Base-by-base conservation (phyloP, 305 asterid genomes). In the Plantago coronopus region DNA sequence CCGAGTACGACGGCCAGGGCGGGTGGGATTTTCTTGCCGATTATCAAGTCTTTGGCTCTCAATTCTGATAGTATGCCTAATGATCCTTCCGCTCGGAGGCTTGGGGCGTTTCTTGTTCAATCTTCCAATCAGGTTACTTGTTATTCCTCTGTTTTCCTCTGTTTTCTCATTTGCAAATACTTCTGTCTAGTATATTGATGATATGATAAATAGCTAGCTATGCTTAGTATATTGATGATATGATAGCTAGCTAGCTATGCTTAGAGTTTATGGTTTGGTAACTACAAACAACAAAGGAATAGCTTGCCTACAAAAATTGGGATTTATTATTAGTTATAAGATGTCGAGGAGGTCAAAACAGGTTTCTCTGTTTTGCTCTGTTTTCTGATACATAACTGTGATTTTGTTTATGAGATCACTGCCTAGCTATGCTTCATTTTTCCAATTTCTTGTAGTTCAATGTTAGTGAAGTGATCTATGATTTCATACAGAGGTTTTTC, bases 1-100 rank as follows among this genome's bases (percentile, higher is more conserved):
- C 98, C 98, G 4, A 88, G 98, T 54, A 58, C 81, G 16, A 82
- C 95, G 2, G 96, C 98, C 0, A 69, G 98, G 45, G 95, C 96
- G n/a, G 98, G 96, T 17, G 98, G 98, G 6, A 81, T 91, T 3
- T 91, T 91, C 54, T 47, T 91, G 80, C 98, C 98, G 10, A 84
- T 91, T 54, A 91, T 91, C 20, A 83, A 79, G 69, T 88, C 96
- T 0, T 61, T 91, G 68, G 88, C 98, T 0, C 37, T 65, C 48
- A 78, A 74, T 2, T 79, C 69, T 31, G 88, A 80, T 4, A 88
- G 96, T 59, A 72, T 51, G 54, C 98, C 98, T 1, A 79, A 81
- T 7, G 84, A 86, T 42, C 67, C 74, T 0, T 77, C 98, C 17
- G 62, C 95, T 1, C 78, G 79, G 74, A 91, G 63, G 63, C 74